Base-by-base conservation (phyloP, 768 basidiomycete genomes). In the Calocybe indica region DNA sequence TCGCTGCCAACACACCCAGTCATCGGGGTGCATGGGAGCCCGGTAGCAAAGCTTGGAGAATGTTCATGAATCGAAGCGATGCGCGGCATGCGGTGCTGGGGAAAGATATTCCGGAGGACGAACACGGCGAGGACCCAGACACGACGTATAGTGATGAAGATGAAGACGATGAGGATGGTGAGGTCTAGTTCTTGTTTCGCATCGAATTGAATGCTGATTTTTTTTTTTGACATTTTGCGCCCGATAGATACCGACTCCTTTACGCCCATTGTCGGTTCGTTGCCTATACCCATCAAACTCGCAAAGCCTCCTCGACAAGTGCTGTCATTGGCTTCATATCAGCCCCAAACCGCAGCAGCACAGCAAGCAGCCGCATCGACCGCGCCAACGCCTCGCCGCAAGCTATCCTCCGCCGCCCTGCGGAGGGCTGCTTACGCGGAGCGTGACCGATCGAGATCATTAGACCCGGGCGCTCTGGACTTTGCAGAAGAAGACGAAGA, bases 391-490 rank as follows among this genome's bases (percentile, higher is more conserved):
- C 34, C 61, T 51, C 47, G 61, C n/a, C 64, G 54, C 33, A 46
- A 47, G 7, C 65, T 54, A 40, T 71, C 81, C 11, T 72, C 82
- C 2, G 59, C 73, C 35, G 72, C 76, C 1, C 54, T 81, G 30
- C 83, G 83, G 22, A 82, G 68, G 54, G 79, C 79, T 8, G 69
- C 74, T 4, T 88, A 88, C 59, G 81, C 82, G 3, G 80, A 80
- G 56, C 83, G 85, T 29, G 85, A 88, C 62, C 77, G 76, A 37
- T 64, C 64, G 46, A 79, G 83, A 31, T 68, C 74, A 1, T 70
- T 83, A 54, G 87, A 89, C 58, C 86, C 85, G 1, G 88, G 87
- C 6, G 68, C 79, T 10, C 70, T 85, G 32, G 84, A 85, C 50
- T 83, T 86, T 55, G 62, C 70, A 12, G 57, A 62, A 10, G 76